Evolutionary conservation across 306 rosid genomes (phyloP).

Genomic region (Pyrus betulifolia): DNA sequence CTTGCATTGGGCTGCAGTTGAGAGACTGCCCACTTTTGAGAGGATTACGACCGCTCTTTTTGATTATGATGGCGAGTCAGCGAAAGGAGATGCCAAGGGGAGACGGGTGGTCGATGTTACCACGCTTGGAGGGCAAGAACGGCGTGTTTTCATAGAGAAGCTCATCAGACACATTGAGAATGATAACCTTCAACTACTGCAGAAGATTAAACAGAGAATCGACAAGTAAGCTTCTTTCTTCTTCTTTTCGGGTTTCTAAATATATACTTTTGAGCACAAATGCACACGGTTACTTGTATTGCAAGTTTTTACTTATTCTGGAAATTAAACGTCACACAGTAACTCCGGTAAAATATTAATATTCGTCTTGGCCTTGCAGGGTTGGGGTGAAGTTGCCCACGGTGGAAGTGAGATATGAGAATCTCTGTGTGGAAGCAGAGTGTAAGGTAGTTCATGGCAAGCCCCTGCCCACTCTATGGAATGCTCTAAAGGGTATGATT

Average conservation of each 20-base stretch:
- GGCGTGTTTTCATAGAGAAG: conserved; percentile 56
- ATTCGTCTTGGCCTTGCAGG: conserved; percentile 14
- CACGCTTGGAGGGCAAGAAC: conserved; percentile 51
- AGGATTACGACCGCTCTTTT: conserved; percentile 49
- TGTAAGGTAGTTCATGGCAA: conserved; percentile 60
- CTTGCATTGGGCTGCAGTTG: conserved; percentile 47
- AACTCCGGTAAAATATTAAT: background rate
- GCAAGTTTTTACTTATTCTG: no score
- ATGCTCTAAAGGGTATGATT: conserved; percentile 31
- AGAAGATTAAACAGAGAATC: conserved; percentile 42
- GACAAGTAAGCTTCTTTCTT: conserved; percentile 31
- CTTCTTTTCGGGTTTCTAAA: background rate
- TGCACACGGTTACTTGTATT: background rate
- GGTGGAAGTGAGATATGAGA: conserved; percentile 58
- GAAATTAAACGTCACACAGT: no score
- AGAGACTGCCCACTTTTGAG: conserved; percentile 51
- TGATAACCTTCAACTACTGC: conserved; percentile 57
- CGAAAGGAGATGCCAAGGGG: conserved; percentile 11
- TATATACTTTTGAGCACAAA: background rate
- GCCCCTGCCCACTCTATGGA: conserved; percentile 65
- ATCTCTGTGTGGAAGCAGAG: conserved; percentile 53
- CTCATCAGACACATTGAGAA: conserved; percentile 56
- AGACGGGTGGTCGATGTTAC: conserved; percentile 51
- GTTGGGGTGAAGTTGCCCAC: conserved; percentile 54
- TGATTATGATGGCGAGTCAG: conserved; percentile 12